Base-by-base conservation (phyloP, 352 stramenopile species). In the Globisporangium paroecandrum region DNA sequence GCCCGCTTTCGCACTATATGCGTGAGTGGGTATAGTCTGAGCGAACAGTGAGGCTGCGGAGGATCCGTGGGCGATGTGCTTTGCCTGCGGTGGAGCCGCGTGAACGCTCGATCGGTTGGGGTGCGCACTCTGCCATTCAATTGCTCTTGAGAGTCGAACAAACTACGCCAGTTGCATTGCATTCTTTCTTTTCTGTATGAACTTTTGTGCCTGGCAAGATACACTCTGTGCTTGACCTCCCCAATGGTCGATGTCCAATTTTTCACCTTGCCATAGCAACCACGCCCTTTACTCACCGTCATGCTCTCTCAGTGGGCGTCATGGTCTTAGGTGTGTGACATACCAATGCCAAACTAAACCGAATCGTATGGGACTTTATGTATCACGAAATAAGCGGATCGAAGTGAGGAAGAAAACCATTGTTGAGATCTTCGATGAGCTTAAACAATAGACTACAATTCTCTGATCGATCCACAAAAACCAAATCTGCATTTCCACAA, bases 171-270 rank as follows among this genome's bases (percentile, higher is more conserved):
- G 18, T 22, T 51, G 43, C 6, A 22, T n/a, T 47, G 38, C 56
- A 47, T 59, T 70, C 1, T 54, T 12, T 58, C 9, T 67, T 75
- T 22, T 64, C 29, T 73, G 13, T 57, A 15, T 61, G 58, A 46
- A 46, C 38, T 34, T 56, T 69, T 22, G 22, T 71, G 18, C 32
- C 18, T 73, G 76, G 85, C 85, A 93, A 91, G 81, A 88, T 74
- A 93, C 85, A 93, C 85, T 93, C 85, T 93, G 85, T 93, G 86
- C 83, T 88, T 87, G 83, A 82, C 83, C 86, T 88, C 62, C 51
- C 32, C 68, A 61, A 75, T 93, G 86, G 85, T 89, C 75, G 74
- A 89, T 82, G 77, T 90, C 82, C 81, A 93, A 89, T 93, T 93
- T 91, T 90, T 89, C 81, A 83, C 62, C 79, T 91, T 91, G 82